Evolutionary conservation across 2,329 filamentous ascomycete species (phyloP).

Genomic region (Trichoderma semiorbis): DNA sequence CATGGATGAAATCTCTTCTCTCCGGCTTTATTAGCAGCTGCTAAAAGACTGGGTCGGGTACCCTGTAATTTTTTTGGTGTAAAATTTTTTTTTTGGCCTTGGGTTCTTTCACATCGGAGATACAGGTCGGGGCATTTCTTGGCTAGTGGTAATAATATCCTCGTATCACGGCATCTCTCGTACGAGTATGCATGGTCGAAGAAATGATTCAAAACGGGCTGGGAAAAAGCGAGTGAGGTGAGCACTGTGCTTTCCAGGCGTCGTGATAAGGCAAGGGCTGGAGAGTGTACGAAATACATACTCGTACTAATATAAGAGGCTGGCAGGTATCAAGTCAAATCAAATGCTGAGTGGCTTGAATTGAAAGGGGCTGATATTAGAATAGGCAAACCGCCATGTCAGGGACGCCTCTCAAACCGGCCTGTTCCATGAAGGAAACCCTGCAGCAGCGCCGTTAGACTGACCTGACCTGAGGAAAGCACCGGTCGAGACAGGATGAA

Average conservation of each 20-base stretch:
- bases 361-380: neutral
- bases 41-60: conserved; percentile 14
- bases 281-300: neutral
- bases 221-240: neutral
- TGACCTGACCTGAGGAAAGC: neutral
- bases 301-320: neutral
- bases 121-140: conserved; percentile 4
- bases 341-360: neutral
- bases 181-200: neutral
- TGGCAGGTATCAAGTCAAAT: neutral
- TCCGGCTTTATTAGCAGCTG: conserved; percentile 15
- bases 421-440: neutral
- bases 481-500: neutral
- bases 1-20: conserved; percentile 10
- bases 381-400: neutral
- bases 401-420: conserved; percentile 3
- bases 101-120: neutral
- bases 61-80: neutral
- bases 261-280: neutral
- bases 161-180: conserved; percentile 3
- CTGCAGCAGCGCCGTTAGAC: neutral
- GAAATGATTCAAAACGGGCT: neutral
- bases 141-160: neutral
- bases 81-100: neutral
- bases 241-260: neutral